Evolutionary conservation across 306 rosid species (phyloP).

Genomic region (Sindora glabra): DNA sequence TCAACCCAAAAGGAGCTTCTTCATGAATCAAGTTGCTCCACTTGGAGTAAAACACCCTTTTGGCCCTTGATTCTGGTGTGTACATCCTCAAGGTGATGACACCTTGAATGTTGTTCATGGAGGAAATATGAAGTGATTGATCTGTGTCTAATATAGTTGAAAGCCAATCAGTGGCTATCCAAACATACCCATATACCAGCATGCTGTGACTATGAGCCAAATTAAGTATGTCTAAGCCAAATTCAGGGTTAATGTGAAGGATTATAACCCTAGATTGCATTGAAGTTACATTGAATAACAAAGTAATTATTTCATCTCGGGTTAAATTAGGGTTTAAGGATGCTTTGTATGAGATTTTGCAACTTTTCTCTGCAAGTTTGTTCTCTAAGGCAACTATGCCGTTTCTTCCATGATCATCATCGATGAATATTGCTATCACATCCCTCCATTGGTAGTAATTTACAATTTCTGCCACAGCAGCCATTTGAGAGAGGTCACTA

Average conservation of each 20-base stretch:
- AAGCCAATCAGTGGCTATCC: constrained; percentile 54
- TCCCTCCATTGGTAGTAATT: constrained; percentile 42
- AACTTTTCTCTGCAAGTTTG: constrained; percentile 42
- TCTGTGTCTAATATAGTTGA: constrained; percentile 27
- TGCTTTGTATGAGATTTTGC: constrained; percentile 47
- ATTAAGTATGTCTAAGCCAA: constrained; percentile 20
- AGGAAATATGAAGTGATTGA: constrained; percentile 19
- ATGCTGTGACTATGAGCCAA: constrained; percentile 42
- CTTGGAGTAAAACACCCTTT: constrained; percentile 34
- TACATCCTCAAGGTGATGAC: constrained; percentile 38
- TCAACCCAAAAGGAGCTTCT: constrained; percentile 26
- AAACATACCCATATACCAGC: constrained; percentile 50
- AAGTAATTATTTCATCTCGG: constrained; percentile 26
- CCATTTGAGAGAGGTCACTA: constrained; percentile 48
- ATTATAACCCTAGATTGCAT: constrained; percentile 44
- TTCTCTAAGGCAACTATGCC: constrained; percentile 44
- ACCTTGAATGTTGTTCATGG: constrained; percentile 32
- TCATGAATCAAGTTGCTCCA: constrained; percentile 43
- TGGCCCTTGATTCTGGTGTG: constrained; percentile 38
- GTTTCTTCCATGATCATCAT: constrained; percentile 53
- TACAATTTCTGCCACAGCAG: constrained; percentile 47
- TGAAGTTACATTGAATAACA: constrained; percentile 34
- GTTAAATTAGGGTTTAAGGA: constrained; percentile 22
- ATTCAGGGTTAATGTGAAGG: constrained; percentile 24
- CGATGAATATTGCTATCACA: constrained; percentile 46